Conservation (phyloP, 805 yeast genomes). For the Torulaspora maleeae region DNA sequence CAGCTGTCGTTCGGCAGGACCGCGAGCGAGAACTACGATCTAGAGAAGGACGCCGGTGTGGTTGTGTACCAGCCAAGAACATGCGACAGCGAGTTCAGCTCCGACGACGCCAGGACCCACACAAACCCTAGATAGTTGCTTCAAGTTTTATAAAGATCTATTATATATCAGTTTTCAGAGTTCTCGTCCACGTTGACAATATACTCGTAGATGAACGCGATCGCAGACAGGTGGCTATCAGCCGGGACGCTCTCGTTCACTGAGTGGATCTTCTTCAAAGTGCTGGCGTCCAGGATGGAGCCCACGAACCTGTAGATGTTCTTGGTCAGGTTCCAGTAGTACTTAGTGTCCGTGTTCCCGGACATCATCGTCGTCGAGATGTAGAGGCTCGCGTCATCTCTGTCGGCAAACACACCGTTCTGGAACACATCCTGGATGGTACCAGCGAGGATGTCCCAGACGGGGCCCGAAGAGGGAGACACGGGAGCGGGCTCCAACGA, state of each 20-base stretch:
- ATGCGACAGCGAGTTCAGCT: conserved; percentile 1
- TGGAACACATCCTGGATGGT: conserved; percentile 52
- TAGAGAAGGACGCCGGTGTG: conserved; percentile 2
- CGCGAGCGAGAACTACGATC: not conserved
- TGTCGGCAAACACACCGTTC: conserved; percentile 39
- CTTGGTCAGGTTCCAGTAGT: conserved; percentile 52
- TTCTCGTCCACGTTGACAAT: conserved; percentile 33
- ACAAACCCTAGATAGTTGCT: not conserved
- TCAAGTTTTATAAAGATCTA: no score
- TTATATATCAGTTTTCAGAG: conserved; percentile 5
- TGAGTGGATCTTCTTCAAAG: conserved; percentile 46
- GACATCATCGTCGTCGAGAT: conserved; percentile 49
- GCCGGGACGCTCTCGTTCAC: conserved; percentile 56
- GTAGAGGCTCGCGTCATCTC: conserved; percentile 25
- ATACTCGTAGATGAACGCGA: conserved; percentile 54
- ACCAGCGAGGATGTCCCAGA: conserved; percentile 46
- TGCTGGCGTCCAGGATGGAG: conserved; percentile 16
- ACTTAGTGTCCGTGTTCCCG: conserved; percentile 59
- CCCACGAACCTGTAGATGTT: conserved; percentile 49
- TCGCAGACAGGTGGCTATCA: conserved; percentile 54
- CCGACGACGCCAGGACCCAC: not conserved
- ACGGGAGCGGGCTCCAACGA: conserved; percentile 40
- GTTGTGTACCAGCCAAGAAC: conserved; percentile 1
- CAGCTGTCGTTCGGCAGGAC: conserved; percentile 2
- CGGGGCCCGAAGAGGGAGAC: conserved; percentile 36